Percentiles rank a stretch among this genome's conserved stretches.
These are phyloP conservation scores for Cubamyces sp. DNA, from an alignment of 768 basidiomycete species.

Conservation along the genomic window DNA sequence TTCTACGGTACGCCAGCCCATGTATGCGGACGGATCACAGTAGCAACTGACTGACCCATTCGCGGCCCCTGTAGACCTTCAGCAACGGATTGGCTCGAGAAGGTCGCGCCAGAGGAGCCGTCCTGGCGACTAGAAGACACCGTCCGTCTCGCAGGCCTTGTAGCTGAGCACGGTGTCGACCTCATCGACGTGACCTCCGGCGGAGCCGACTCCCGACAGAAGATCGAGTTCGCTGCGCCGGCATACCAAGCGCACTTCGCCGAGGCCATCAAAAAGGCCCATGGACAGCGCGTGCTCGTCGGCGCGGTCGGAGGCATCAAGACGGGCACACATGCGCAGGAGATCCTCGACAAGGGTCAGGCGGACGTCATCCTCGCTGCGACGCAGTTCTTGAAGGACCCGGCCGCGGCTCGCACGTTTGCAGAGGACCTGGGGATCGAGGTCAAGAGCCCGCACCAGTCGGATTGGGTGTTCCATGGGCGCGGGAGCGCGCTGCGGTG, in stretches of 20 bases:
- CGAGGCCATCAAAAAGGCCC: conserved; percentile 43
- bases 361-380: conserved; percentile 51
- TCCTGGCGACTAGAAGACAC: conserved; percentile 75
- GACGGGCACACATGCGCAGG: conserved; percentile 55
- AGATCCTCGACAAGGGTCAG: conserved; percentile 55
- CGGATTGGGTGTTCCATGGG: conserved; percentile 49
- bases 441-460: conserved; percentile 50
- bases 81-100: conserved; percentile 75
- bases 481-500: not conserved
- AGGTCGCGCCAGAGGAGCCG: conserved; percentile 57
- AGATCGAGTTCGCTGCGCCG: conserved; percentile 40
- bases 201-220: conserved; percentile 54
- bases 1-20: conserved; percentile 55
- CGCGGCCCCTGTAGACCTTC: conserved; percentile 50
- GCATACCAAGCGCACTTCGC: conserved; percentile 24
- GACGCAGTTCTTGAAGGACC: conserved; percentile 57
- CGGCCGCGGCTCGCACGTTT: conserved; percentile 47
- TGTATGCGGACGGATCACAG: not conserved
- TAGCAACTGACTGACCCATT: not conserved
- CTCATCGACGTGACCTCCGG: conserved; percentile 74
- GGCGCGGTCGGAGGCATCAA: conserved; percentile 62
- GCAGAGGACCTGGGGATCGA: conserved; percentile 55
- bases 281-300: conserved; percentile 47
- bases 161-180: conserved; percentile 72
- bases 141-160: conserved; percentile 55